These are phyloP conservation scores for Amborella trichopoda DNA, from an alignment of 164 flowering plant genomes.

Conservation along the genomic window DNA sequence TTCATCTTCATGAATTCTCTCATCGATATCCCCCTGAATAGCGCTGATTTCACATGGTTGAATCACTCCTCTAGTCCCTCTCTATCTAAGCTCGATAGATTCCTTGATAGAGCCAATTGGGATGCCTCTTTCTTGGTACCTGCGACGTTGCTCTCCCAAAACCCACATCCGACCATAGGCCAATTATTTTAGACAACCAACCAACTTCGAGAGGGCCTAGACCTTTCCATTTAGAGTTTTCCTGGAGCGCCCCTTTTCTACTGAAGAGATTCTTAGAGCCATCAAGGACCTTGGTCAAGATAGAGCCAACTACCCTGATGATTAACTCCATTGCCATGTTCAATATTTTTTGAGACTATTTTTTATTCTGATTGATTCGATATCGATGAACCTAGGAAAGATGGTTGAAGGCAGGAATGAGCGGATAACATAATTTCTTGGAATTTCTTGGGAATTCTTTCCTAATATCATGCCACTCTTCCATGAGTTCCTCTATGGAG, in stretches of 20 bases:
- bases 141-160: not conserved
- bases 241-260: not conserved
- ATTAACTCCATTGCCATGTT: too few species aligned
- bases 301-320: too few species aligned
- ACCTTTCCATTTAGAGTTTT: not conserved
- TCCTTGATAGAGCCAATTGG: not conserved
- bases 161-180: not conserved
- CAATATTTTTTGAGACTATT: too few species aligned
- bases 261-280: too few species aligned
- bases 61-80: not conserved
- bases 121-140: not conserved
- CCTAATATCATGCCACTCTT: not conserved
- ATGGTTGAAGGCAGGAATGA: not conserved
- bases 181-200: not conserved
- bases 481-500: too few species aligned
- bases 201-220: not conserved
- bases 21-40: not conserved
- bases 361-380: not conserved
- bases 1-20: not conserved
- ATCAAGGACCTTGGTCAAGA: too few species aligned
- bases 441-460: not conserved
- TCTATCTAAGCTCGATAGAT: not conserved
- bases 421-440: not conserved
- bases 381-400: not conserved
- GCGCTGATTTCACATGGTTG: not conserved